phyloP scores from a whole-genome alignment of 2,329 filamentous ascomycete species.

The Rutstroemia sp. region DNA sequence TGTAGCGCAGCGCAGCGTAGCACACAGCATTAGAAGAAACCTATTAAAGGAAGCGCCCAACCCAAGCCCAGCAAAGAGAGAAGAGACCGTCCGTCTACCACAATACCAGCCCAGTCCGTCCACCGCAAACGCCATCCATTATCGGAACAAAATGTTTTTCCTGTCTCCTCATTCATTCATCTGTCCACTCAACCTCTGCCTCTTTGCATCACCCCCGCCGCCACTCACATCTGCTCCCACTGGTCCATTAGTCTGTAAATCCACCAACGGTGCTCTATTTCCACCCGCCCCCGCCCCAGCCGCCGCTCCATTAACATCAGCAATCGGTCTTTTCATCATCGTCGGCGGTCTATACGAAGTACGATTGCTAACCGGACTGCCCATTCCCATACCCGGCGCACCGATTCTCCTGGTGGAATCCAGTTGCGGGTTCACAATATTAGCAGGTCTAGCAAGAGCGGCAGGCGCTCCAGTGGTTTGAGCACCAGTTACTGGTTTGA shows the following conservation, averaged over 20 bases:
- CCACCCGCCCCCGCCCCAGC: neutral
- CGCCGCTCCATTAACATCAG: conserved; percentile 6
- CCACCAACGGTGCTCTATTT: conserved; percentile 21
- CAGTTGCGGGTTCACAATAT: conserved; percentile 45
- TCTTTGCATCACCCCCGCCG: conserved; percentile 26
- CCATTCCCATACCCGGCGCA: conserved; percentile 39
- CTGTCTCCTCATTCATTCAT: neutral
- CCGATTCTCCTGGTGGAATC: conserved; percentile 52
- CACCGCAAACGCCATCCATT: neutral
- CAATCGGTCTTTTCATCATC: conserved; percentile 37
- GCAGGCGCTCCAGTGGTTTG: conserved; percentile 16
- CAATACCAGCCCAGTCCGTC: neutral
- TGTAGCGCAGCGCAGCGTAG: neutral
- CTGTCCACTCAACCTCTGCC: conserved; percentile 22
- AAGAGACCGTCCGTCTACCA: neutral
- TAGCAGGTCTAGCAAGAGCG: conserved; percentile 25
- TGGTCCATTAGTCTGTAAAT: conserved; percentile 26
- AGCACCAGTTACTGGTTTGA: conserved; percentile 41
- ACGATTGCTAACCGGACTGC: conserved; percentile 47
- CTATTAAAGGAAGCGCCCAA: neutral
- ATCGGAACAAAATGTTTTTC: neutral
- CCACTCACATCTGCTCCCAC: conserved; percentile 13
- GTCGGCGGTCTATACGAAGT: conserved; percentile 52
- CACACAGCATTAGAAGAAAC: neutral
- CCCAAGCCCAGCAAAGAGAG: neutral